A percentile compares a stretch with the other conserved stretches of the same genome.
phyloP scores from a whole-genome alignment of 75 land plant species.

The Cupressus sempervirens region DNA sequence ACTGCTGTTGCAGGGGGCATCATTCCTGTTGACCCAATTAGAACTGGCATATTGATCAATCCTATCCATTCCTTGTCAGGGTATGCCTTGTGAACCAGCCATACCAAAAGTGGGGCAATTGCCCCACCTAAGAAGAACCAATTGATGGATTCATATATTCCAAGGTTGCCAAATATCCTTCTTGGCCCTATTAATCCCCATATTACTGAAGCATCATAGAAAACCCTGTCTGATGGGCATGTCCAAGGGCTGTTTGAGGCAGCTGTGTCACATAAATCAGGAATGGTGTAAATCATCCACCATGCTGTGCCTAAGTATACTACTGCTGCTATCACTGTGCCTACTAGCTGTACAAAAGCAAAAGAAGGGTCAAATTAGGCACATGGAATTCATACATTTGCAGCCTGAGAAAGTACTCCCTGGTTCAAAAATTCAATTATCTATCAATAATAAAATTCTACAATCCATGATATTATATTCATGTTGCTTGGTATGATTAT shows the following conservation, averaged over 20 bases:
- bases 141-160: slow-evolving; percentile 52
- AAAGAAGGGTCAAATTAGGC: not conserved
- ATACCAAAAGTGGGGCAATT: slow-evolving; percentile 67
- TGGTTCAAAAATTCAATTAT: not conserved
- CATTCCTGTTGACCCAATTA: slow-evolving; percentile 60
- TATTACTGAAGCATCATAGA: slow-evolving; percentile 87
- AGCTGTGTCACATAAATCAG: slow-evolving; percentile 52
- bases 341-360: not conserved
- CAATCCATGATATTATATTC: too few species aligned
- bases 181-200: slow-evolving; percentile 87
- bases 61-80: slow-evolving; percentile 65
- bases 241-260: slow-evolving; percentile 70
- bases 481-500: too few species aligned
- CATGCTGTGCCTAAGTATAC: slow-evolving; percentile 71
- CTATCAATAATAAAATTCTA: too few species aligned
- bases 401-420: not conserved
- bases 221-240: slow-evolving; percentile 72
- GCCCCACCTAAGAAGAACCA: slow-evolving; percentile 83
- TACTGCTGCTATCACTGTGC: slow-evolving; percentile 38
- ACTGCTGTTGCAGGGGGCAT: slow-evolving; percentile 93
- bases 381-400: not conserved
- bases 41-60: slow-evolving; percentile 69
- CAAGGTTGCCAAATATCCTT: slow-evolving; percentile 72
- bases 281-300: slow-evolving; percentile 68
- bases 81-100: slow-evolving; percentile 48